These are phyloP conservation scores for Aspergillus neoniger DNA, from an alignment of 2,329 filamentous ascomycete genomes.

Conservation along the genomic window DNA sequence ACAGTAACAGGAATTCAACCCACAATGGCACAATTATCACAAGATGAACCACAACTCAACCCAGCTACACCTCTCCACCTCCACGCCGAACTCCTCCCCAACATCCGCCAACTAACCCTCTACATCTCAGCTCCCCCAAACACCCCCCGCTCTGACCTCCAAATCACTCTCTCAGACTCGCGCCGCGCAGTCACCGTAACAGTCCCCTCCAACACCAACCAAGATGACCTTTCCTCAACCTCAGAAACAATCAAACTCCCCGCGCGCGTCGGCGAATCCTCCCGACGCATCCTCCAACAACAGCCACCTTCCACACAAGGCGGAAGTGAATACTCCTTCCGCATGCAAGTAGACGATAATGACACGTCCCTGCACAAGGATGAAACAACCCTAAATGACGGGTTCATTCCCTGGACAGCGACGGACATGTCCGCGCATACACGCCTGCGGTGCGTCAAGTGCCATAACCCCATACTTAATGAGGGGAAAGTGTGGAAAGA, in stretches of 20 bases:
- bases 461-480: conserved; percentile 33
- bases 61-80: conserved; percentile 37
- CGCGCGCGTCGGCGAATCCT: conserved; percentile 33
- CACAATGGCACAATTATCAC: neutral
- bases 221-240: conserved; percentile 13
- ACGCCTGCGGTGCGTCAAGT: conserved; percentile 42
- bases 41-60: neutral
- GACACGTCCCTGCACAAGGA: conserved; percentile 7
- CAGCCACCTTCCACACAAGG: neutral
- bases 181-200: conserved; percentile 36
- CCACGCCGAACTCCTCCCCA: conserved; percentile 62
- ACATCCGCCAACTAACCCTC: conserved; percentile 62
- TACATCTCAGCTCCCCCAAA: conserved; percentile 51
- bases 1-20: neutral
- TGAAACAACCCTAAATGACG: conserved; percentile 17
- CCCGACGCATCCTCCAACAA: conserved; percentile 24
- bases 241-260: conserved; percentile 53
- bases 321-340: conserved; percentile 50
- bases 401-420: conserved; percentile 43
- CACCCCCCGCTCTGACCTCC: conserved; percentile 16
- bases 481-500: conserved; percentile 73
- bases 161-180: conserved; percentile 38
- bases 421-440: conserved; percentile 37
- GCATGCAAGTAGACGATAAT: conserved; percentile 52
- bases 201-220: conserved; percentile 27